Conservation (phyloP, 2,329 filamentous ascomycete genomes). For the Xylaria sp. region DNA sequence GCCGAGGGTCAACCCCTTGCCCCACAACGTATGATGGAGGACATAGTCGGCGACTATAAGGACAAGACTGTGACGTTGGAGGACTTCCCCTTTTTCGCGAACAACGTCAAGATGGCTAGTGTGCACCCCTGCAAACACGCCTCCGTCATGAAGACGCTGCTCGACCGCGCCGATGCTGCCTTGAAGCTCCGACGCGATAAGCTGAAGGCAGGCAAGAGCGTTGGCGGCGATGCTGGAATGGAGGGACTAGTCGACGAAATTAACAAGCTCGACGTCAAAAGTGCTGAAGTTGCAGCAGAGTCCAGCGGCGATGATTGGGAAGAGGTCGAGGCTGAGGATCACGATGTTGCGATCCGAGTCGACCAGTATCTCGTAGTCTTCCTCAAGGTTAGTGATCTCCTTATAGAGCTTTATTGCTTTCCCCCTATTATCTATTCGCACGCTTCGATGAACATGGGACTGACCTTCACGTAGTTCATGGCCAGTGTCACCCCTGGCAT, state of each 20-base stretch:
- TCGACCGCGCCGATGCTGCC: slow-evolving; percentile 90
- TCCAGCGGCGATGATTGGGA: slow-evolving; percentile 59
- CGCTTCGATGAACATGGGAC: slow-evolving; percentile 5
- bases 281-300: slow-evolving; percentile 47
- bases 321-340: slow-evolving; percentile 61
- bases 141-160: slow-evolving; percentile 93
- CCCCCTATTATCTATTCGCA: neutral
- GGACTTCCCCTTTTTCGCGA: slow-evolving; percentile 91
- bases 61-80: slow-evolving; percentile 98
- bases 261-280: slow-evolving; percentile 55
- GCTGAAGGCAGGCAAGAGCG: slow-evolving; percentile 56
- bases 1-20: slow-evolving; percentile 74
- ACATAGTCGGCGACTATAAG: slow-evolving; percentile 93
- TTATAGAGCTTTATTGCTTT: neutral
- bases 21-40: slow-evolving; percentile 88
- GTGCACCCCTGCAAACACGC: slow-evolving; percentile 98
- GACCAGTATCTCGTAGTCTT: slow-evolving; percentile 86
- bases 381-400: slow-evolving; percentile 58
- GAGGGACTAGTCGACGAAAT: slow-evolving; percentile 84
- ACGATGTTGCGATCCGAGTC: slow-evolving; percentile 75
- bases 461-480: slow-evolving; percentile 53
- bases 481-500: slow-evolving; percentile 92
- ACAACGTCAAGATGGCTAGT: slow-evolving; percentile 89
- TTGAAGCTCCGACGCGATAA: slow-evolving; percentile 84
- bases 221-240: slow-evolving; percentile 55